phyloP scores from a whole-genome alignment of 768 basidiomycete species.

The Albatrellus ellisii region DNA sequence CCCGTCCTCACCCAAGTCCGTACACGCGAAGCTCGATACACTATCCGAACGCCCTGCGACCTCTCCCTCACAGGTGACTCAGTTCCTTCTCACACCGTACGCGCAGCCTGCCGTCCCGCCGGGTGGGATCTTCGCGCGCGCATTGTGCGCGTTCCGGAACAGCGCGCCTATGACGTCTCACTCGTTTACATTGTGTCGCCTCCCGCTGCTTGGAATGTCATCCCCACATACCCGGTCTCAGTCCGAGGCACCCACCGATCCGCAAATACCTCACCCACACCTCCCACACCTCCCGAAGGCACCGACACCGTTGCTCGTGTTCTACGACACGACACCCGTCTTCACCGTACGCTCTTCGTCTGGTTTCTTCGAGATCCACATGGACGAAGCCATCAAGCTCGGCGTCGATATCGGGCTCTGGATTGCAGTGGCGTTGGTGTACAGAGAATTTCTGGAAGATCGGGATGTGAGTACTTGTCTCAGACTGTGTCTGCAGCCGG shows the following conservation, averaged over 20 bases:
- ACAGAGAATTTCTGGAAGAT: slow-evolving; percentile 66
- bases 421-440: slow-evolving; percentile 61
- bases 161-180: slow-evolving; percentile 6
- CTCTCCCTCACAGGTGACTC: slow-evolving; percentile 11
- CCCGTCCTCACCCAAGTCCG: slow-evolving; percentile 19
- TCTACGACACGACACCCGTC: slow-evolving; percentile 62
- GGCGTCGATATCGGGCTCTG: slow-evolving; percentile 73
- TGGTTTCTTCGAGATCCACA: slow-evolving; percentile 53
- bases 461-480: slow-evolving; percentile 42
- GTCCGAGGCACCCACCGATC: background rate
- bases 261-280: slow-evolving; percentile 1
- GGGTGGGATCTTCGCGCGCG: slow-evolving; percentile 17
- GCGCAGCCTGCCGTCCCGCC: slow-evolving; percentile 14
- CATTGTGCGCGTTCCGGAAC: slow-evolving; percentile 16
- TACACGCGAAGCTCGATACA: slow-evolving; percentile 20
- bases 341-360: slow-evolving; percentile 42
- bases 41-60: slow-evolving; percentile 8
- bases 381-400: slow-evolving; percentile 36
- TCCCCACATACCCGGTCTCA: background rate
- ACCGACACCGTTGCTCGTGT: slow-evolving; percentile 42
- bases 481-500: background rate
- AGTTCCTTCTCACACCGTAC: slow-evolving; percentile 23
- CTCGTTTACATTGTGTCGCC: slow-evolving; percentile 12
- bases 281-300: slow-evolving; percentile 3
- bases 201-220: slow-evolving; percentile 4